phyloP scores from a whole-genome alignment of 148 eudicot species.

The Chenopodium suecicum region DNA sequence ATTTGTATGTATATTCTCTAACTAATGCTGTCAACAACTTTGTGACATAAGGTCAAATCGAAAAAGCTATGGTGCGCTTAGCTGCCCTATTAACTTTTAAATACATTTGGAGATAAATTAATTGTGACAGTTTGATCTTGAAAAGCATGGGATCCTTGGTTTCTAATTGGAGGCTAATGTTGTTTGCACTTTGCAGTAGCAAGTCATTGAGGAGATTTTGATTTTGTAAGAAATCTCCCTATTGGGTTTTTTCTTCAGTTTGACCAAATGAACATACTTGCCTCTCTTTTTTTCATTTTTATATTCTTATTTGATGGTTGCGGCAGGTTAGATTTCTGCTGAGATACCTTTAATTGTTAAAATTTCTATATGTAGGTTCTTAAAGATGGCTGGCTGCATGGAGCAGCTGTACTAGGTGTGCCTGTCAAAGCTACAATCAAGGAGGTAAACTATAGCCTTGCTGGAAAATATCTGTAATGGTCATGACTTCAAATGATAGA shows the following conservation, averaged over 20 bases:
- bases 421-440: conserved; percentile 97
- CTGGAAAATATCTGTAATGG: background rate
- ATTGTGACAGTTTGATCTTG: background rate
- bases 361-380: conserved; percentile 54
- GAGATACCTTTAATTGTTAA: background rate
- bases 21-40: no score
- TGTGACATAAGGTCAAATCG: no score
- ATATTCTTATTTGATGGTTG: background rate
- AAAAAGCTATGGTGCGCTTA: no score
- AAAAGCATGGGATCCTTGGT: background rate
- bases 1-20: no score
- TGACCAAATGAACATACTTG: background rate
- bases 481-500: background rate
- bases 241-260: background rate
- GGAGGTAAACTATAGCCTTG: conserved; percentile 48
- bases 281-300: background rate
- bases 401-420: conserved; percentile 99
- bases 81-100: no score
- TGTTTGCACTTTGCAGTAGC: background rate
- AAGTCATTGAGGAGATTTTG: background rate
- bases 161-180: background rate
- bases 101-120: background rate
- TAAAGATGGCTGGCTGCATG: conserved; percentile 75
- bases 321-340: background rate
- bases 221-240: background rate